Base-by-base conservation (phyloP, 2,329 filamentous ascomycete species). In the Pseudogymnoascus sp. region DNA sequence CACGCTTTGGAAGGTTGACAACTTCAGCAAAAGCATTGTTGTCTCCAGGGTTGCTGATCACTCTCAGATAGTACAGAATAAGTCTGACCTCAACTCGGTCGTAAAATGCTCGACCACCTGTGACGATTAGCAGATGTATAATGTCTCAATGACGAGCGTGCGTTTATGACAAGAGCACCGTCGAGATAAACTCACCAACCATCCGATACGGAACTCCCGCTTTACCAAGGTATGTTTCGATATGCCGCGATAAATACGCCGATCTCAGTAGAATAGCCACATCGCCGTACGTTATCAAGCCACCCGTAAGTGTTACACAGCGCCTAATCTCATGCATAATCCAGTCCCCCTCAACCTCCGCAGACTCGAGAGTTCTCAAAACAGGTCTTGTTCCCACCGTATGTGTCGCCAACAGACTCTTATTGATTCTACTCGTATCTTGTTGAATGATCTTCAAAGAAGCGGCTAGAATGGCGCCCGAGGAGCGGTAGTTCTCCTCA, bases 401-500 rank as follows among this genome's bases (percentile, higher is more conserved):
- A 76, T 96, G 93, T 0, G 93, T 90, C 1, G 95, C 86, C 61
- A 90, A 80, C 36, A 99, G 79, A 37, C 83, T 83, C 74, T 97
- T 98, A 64, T 89, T 81, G 62, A 93, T 95, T 65, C 93, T 83
- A 37, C 84, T 85, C 61, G 83, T 83, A 74, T 99, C 93, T 75
- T 98, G 93, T 74, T 97, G 88, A 66, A 99, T 98, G 60, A 99
- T 87, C 66, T 88, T 85, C 66, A 96, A 81, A 0, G 95, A 92
- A 5, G 90, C 85, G 65, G 85, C 82, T 23, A 98, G 80, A 65
- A 99, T 97, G 6, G 87, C 87, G 41, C 88, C 90, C 0, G 92
- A 96, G 1, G 93, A 98, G 21, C 93, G 85, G 73, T 99, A 99
- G 71, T 98, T 99, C 71, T 97, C 90, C 73, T 97, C 90, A 2